Base-by-base conservation (phyloP, 176 grass and related monocot species). In the Triticum timopheevii region DNA sequence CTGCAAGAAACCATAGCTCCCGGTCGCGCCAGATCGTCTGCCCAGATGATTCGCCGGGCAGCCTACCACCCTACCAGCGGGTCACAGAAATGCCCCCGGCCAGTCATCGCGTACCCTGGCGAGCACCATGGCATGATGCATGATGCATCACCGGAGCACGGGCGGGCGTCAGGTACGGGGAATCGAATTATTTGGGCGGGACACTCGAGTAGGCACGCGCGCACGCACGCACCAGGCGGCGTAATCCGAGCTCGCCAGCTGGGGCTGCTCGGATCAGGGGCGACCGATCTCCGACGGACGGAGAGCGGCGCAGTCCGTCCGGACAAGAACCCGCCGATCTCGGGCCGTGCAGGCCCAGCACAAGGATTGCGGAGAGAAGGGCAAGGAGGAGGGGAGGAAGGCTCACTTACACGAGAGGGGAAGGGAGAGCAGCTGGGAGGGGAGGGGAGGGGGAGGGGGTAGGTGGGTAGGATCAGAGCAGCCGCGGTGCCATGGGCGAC, bases 401-500 rank as follows among this genome's bases (percentile, higher is more conserved):
- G 36, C 52, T 49, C 49, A 40, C 88, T 64, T 80, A 86, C 84
- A 40, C 0, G 38, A 47, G 45, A 20, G 17, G 4, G 27, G 25
- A 6, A 2, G 8, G 13, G 17, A 0, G 19, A 13, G 10, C 24
- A 28, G 73, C 25, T 3, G 44, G 44, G 36, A 34, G 34, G 3
- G 38, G 35, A 40, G 36, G 2, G 27, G 25, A 2, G 1, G 24
- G 62, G 61, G 23, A 19, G 2, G 6, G 54, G 22, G 28, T 16
- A 16, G 36, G 54, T 2, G 4, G 61, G 24, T 44, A 34, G 77
- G 88, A 33, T 80, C 69, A 69, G 88, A n/a, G 2, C 45, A 63
- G 88, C 69, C 31, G 69, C 77, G 88, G 69, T 77, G 83, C 77
- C 88, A 85, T 69, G 76, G 76, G 31, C 76, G 82, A 50, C 23